phyloP scores from a whole-genome alignment of 2,329 filamentous ascomycete species.

The Fusarium sp. region DNA sequence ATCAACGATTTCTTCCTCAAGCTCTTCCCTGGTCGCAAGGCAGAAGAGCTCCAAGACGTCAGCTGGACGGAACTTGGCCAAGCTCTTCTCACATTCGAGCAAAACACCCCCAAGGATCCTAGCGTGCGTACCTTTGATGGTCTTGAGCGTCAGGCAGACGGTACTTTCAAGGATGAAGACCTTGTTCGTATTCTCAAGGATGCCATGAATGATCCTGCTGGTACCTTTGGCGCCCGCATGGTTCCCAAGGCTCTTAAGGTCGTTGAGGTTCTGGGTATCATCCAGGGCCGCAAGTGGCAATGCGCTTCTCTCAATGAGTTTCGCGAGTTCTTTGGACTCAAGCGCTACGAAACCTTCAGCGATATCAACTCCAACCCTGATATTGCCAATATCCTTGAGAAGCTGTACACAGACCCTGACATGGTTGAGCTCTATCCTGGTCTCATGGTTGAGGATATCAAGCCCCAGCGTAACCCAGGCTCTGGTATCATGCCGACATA shows the following conservation, averaged over 20 bases:
- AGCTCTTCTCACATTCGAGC: slow-evolving; percentile 33
- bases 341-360: slow-evolving; percentile 65
- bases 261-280: slow-evolving; percentile 72
- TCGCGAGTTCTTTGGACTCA: slow-evolving; percentile 70
- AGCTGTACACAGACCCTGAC: slow-evolving; percentile 72
- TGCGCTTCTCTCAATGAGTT: slow-evolving; percentile 73
- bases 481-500: slow-evolving; percentile 53
- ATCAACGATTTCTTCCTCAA: slow-evolving; percentile 63
- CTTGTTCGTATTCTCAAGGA: slow-evolving; percentile 65
- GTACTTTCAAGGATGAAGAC: slow-evolving; percentile 67
- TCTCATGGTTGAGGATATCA: slow-evolving; percentile 69
- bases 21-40: slow-evolving; percentile 40
- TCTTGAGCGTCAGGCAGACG: slow-evolving; percentile 60
- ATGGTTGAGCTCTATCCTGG: slow-evolving; percentile 78
- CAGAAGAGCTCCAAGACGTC: slow-evolving; percentile 54
- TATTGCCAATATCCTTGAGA: slow-evolving; percentile 65
- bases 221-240: slow-evolving; percentile 68
- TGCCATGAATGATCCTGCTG: slow-evolving; percentile 70
- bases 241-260: slow-evolving; percentile 68
- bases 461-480: slow-evolving; percentile 63
- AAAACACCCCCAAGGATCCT: slow-evolving; percentile 51
- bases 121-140: slow-evolving; percentile 60
- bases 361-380: slow-evolving; percentile 68
- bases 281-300: slow-evolving; percentile 71
- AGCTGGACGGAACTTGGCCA: slow-evolving; percentile 38